These are phyloP conservation scores for Fonsecaea erecta DNA, from an alignment of 2,329 filamentous ascomycete genomes.

Conservation along the genomic window DNA sequence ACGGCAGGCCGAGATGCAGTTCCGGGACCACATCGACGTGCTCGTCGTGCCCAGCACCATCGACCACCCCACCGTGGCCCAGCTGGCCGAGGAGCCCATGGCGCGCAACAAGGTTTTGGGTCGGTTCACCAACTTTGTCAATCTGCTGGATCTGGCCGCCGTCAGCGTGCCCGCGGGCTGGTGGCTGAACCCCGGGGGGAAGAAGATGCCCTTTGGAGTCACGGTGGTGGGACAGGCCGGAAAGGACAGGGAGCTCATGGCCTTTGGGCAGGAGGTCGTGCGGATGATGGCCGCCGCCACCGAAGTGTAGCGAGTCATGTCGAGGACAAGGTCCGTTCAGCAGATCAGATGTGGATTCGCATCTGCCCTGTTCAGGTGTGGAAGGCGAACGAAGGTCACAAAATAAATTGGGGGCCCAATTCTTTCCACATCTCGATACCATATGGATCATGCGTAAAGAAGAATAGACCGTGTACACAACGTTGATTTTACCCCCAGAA, in stretches of 20 bases:
- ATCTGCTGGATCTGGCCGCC: constrained; percentile 63
- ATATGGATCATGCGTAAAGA: no score
- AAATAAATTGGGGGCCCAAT: no score
- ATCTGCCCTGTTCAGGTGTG: no score
- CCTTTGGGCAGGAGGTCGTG: constrained; percentile 9
- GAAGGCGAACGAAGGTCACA: no score
- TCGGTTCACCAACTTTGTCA: constrained; percentile 65
- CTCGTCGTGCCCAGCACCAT: constrained; percentile 63
- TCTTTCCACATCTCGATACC: no score
- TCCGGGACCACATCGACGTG: constrained; percentile 46
- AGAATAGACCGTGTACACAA: no score
- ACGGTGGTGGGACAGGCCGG: constrained; percentile 28
- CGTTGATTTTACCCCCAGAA: no score
- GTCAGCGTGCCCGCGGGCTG: constrained; percentile 55
- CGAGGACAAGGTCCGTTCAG: no score
- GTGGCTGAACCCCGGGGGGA: constrained; percentile 30
- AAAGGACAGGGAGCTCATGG: constrained; percentile 14
- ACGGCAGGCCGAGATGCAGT: constrained; percentile 16
- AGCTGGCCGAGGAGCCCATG: constrained; percentile 58
- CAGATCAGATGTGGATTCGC: no score
- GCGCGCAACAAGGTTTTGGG: constrained; percentile 59
- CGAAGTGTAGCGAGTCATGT: neutral
- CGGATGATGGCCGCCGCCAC: neutral
- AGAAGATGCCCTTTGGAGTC: constrained; percentile 35
- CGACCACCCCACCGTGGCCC: constrained; percentile 55